A percentile compares a stretch with the other conserved stretches of the same genome.
phyloP scores from a whole-genome alignment of 2,329 filamentous ascomycete genomes.

The Acrocalymma vagum region DNA sequence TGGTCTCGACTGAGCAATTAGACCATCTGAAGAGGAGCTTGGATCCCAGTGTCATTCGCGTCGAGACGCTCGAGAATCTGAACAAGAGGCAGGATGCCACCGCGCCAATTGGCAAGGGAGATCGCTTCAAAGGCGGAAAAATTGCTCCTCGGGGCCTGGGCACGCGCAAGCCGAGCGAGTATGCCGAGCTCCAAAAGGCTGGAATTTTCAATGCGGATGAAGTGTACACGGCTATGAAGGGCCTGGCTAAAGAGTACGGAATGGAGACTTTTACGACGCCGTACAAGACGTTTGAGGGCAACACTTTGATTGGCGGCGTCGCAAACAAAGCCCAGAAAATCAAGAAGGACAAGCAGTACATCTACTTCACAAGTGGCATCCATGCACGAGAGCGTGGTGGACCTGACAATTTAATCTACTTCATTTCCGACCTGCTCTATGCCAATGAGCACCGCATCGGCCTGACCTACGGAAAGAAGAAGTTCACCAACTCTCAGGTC shows the following conservation, averaged over 20 bases:
- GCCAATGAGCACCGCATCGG: conserved; percentile 60
- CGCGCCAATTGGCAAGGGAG: conserved; percentile 47
- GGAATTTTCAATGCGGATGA: conserved; percentile 57
- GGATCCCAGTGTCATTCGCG: conserved; percentile 29
- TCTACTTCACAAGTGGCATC: conserved; percentile 63
- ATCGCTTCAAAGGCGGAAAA: conserved; percentile 54
- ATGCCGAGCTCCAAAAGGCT: conserved; percentile 37
- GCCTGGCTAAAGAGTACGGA: conserved; percentile 53
- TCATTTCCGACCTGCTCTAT: conserved; percentile 64
- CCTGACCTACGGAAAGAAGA: conserved; percentile 61
- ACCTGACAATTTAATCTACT: conserved; percentile 66
- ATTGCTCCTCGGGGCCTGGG: conserved; percentile 53
- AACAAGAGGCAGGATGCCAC: conserved; percentile 36
- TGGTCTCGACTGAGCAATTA: conserved; percentile 34
- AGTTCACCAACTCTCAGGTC: conserved; percentile 62
- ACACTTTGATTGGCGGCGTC: conserved; percentile 47
- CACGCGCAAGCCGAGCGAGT: conserved; percentile 43
- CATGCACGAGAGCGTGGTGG: conserved; percentile 68
- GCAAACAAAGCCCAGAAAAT: conserved; percentile 55
- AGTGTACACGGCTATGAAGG: conserved; percentile 54
- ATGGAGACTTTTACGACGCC: conserved; percentile 55
- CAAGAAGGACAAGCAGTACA: conserved; percentile 54
- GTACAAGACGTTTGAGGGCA: conserved; percentile 54
- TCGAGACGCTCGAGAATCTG: conserved; percentile 32
- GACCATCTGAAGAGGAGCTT: conserved; percentile 29